Percentiles rank a stretch among this genome's conserved stretches.
These are phyloP conservation scores for Epichloe aotearoae DNA, from an alignment of 2,329 filamentous ascomycete species.

Conservation along the genomic window DNA sequence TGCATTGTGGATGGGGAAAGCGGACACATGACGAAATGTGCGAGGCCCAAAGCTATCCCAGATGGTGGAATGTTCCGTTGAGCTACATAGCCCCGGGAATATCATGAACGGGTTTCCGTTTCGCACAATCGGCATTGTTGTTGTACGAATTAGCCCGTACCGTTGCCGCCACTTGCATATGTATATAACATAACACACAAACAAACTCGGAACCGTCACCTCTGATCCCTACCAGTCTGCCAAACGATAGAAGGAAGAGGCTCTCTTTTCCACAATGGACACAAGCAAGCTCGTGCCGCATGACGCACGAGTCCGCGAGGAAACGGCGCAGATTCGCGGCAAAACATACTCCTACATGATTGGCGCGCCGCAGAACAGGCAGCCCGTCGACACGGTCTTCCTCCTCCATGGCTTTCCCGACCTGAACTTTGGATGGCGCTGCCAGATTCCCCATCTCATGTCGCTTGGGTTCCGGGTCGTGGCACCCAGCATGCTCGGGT, in stretches of 20 bases:
- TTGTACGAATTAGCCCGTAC: no score
- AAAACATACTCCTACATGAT: conserved; percentile 56
- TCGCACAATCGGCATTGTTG: no score
- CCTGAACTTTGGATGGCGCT: conserved; percentile 72
- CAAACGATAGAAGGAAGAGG: no score
- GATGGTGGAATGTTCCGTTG: no score
- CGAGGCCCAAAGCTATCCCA: background rate
- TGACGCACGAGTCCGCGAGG: conserved; percentile 54
- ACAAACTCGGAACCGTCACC: no score
- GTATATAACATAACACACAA: no score
- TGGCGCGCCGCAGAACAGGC: conserved; percentile 30
- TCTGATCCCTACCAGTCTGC: no score
- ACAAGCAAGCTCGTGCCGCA: conserved; percentile 50
- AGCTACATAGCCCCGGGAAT: no score
- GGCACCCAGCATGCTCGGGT: conserved; percentile 77
- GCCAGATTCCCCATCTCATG: conserved; percentile 68
- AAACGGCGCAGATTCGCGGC: conserved; percentile 50
- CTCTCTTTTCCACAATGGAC: conserved; percentile 24
- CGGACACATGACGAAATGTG: background rate
- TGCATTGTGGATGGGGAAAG: background rate
- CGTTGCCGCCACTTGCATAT: no score
- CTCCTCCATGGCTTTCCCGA: conserved; percentile 72
- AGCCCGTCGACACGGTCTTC: conserved; percentile 34
- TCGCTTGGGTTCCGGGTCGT: conserved; percentile 66
- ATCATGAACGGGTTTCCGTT: no score